Conservation (phyloP, 495 filamentous ascomycete genomes). For the Penicillium goetzii region DNA sequence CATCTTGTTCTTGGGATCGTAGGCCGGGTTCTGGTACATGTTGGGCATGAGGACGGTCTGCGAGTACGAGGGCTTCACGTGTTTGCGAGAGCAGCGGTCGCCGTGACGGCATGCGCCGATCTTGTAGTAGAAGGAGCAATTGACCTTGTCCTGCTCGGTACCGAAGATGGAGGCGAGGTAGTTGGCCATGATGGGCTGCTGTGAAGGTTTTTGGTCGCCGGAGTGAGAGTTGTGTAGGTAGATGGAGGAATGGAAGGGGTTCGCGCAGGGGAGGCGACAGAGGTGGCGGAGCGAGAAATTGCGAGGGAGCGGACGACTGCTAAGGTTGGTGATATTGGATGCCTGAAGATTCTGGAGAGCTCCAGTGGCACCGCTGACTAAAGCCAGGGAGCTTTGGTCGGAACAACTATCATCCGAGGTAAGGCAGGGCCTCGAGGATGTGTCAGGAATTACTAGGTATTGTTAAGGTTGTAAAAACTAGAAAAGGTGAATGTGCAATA, state of each 20-base stretch:
- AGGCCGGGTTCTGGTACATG: conserved; percentile 98
- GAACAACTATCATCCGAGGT: conserved; percentile 24
- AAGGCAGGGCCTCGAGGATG: not conserved
- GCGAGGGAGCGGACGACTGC: conserved; percentile 14
- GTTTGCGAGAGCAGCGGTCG: conserved; percentile 95
- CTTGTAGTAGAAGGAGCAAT: conserved; percentile 90
- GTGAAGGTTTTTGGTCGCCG: not conserved
- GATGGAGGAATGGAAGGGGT: not conserved
- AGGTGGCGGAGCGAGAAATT: conserved; percentile 10
- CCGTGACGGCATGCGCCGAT: conserved; percentile 98
- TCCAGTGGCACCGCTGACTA: conserved; percentile 42
- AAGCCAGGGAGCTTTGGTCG: conserved; percentile 24
- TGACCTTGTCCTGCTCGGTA: conserved; percentile 97
- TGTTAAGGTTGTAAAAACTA: too few relatives aligned
- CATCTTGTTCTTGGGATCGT: conserved; percentile 96
- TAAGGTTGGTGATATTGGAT: conserved; percentile 32
- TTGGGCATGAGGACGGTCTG: conserved; percentile 98
- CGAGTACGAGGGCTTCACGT: conserved; percentile 97
- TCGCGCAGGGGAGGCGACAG: conserved; percentile 5
- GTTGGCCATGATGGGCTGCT: conserved; percentile 69
- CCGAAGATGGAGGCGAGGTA: conserved; percentile 99
- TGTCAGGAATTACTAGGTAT: not conserved
- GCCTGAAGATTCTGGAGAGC: conserved; percentile 52
- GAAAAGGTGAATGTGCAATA: too few relatives aligned
- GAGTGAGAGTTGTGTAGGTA: too few relatives aligned